Evolutionary conservation across 2,329 filamentous ascomycete species (phyloP), one percentile per base, ranked within the genome.

Genomic region (Verticillium zaregamsianum): DNA sequence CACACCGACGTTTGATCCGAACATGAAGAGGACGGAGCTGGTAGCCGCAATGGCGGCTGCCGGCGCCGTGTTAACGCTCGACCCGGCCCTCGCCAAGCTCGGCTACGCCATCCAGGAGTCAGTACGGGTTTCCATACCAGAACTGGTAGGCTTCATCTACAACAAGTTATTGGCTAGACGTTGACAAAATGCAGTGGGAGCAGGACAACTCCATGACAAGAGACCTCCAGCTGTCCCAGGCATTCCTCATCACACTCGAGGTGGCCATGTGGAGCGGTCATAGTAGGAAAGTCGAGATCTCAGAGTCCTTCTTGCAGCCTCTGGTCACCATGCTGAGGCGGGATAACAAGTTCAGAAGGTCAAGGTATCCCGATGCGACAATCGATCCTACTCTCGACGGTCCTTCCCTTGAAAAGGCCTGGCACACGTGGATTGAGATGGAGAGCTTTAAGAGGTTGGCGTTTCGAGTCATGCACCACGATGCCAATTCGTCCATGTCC

Each of bases 71-170:
- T 60, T 73, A 12, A 78, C 76, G 1, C 68, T 71, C 0, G 70
- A 76, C 2, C 72, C 74, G 14, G 71, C 75, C 0, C 66, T 79
- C 4, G 67, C 73, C 11, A 77, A 76, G 6, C 66, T 79, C 23
- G 77, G 77, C 0, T 77, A 73, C 64, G 77, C 77, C 1, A 65
- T 79, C 31, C 70, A 77, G 28, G 77, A 79, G 60, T 73, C 73
- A 31, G 67, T 76, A 11, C 68, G 75, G 5, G 58, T 71, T n/a
- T 67, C 72, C 11, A 64, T 76, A 54, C 64, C 65, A 5, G 62
- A 66, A 33, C 54, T 64, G 56, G 66, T 67, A 54, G 60, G 66
- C 59, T 20, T 15, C 32, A 40, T 5, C 9, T 49, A 23, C 17
- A 15, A 2, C 11, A 25, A 31, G 6, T 33, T 33, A 7, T 9